Evolutionary conservation across 1,284 basidiomycete species (phyloP).

Genomic region (Ceratobasidium sp.): DNA sequence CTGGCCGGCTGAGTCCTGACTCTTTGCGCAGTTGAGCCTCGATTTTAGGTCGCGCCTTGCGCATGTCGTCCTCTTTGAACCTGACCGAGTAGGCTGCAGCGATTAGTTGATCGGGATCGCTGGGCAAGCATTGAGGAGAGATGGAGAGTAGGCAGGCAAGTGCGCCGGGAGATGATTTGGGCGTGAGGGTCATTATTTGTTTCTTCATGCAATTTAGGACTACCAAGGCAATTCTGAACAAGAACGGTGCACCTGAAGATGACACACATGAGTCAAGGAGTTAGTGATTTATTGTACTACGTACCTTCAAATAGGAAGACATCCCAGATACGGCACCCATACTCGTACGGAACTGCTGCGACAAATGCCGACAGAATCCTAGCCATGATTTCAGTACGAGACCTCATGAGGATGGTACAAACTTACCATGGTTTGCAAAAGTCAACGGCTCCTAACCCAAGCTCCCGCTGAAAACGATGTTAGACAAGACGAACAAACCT

Average conservation of each 20-base stretch:
- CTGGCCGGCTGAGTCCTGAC: conserved; percentile 30
- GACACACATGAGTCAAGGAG: background rate
- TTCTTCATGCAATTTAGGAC: conserved; percentile 68
- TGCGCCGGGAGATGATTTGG: conserved; percentile 64
- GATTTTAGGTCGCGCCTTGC: conserved; percentile 78
- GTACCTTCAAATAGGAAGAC: conserved; percentile 87
- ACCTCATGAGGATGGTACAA: too few species aligned
- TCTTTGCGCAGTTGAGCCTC: conserved; percentile 48
- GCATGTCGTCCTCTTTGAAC: conserved; percentile 84
- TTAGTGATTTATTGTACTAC: conserved; percentile 37
- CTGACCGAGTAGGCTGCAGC: conserved; percentile 73
- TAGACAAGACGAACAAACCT: conserved; percentile 42
- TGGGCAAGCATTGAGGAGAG: conserved; percentile 54
- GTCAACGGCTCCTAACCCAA: conserved; percentile 68
- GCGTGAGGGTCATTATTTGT: conserved; percentile 53
- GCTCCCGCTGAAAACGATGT: conserved; percentile 57
- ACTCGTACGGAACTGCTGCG: conserved; percentile 80
- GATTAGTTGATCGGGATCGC: conserved; percentile 72
- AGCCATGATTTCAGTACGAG: background rate
- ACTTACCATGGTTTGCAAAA: conserved; percentile 75
- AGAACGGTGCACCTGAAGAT: conserved; percentile 77
- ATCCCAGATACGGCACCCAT: conserved; percentile 87
- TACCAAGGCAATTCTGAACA: conserved; percentile 84
- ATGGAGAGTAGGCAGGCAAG: conserved; percentile 68
- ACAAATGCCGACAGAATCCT: conserved; percentile 81